Evolutionary conservation across 2,329 filamentous ascomycete species (phyloP), one percentile per base, ranked within the genome.

Genomic region (Fusarium sp.): DNA sequence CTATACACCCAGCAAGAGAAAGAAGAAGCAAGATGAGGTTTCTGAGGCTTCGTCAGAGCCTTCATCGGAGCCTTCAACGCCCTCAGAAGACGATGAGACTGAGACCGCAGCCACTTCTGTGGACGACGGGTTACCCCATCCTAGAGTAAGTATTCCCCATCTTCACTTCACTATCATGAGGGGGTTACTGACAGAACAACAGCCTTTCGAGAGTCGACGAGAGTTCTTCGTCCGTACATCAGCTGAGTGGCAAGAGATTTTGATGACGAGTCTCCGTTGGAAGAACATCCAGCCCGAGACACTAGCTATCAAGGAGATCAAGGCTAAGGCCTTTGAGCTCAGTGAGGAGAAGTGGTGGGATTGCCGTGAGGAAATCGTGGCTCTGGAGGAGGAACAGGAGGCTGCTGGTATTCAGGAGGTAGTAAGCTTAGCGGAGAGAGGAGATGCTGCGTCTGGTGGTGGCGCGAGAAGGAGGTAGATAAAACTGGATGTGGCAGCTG

Each of bases 311-410:
- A 99, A 99, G 86, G 96, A 98, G 85, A 91, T 98, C 78, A 95
- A 97, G 82, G 93, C 95, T 78, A 91, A 91, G 80, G 96, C 95
- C 2, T 99, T 98, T 81, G 92, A 94, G 79, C 88, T 94, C 73
- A 95, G 95, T 44, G 96, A 99, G 83, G 93, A 95, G 84, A 97
- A 97, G 82, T 99, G 96, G 96, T 99, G 96, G 96, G 96, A 98
- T 86, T 95, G 93, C 80, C 89, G 96, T 77, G 96, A 99, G 85
- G 96, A 98, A 84, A 93, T 99, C 74, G 93, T 92, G 60, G 93
- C 91, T 11, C 83, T 98, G 79, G 96, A 99, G 83, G 96, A 98
- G 83, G 96, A 98, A 85, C 95, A 98, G 85, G 96, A 98, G 83
- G 95, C 93, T 54, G 94, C 95, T 38, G 95, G 96, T 15, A 98